Evolutionary conservation across 78 protist genomes (phyloP).

Genomic region (Dictyostelium brefeldianum): DNA sequence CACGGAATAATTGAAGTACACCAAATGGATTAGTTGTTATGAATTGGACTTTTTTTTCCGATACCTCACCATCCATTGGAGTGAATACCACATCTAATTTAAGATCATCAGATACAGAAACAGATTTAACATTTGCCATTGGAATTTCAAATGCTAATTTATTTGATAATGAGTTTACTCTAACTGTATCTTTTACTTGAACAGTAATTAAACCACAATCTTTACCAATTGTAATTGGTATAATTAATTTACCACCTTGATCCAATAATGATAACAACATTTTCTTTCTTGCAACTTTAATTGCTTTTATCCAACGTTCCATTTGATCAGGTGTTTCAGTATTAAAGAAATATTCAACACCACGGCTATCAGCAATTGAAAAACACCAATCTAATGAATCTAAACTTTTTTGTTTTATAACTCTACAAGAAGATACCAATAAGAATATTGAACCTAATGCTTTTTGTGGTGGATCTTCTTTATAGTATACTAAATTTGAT

Average conservation of each 20-base stretch:
- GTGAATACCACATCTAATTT: constrained; percentile 29
- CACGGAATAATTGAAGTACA: constrained; percentile 65
- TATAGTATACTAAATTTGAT: constrained; percentile 52
- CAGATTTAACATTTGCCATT: constrained; percentile 54
- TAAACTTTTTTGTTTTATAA: constrained; percentile 70
- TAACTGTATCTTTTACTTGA: constrained; percentile 48
- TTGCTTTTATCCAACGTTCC: constrained; percentile 74
- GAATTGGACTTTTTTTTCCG: constrained; percentile 41
- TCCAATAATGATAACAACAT: constrained; percentile 37
- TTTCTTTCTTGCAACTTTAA: constrained; percentile 63
- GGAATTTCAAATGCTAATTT: constrained; percentile 70
- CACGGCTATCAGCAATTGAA: constrained; percentile 57
- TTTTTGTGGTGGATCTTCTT: constrained; percentile 77
- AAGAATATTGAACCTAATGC: constrained; percentile 62
- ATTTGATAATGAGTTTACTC: constrained; percentile 68
- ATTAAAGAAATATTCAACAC: constrained; percentile 71
- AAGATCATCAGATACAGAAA: constrained; percentile 25
- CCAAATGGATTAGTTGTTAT: constrained; percentile 66
- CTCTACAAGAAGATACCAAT: constrained; percentile 59
- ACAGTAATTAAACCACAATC: constrained; percentile 63
- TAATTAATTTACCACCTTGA: constrained; percentile 62
- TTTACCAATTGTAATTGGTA: constrained; percentile 64
- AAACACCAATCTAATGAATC: constrained; percentile 76
- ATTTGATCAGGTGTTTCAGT: constrained; percentile 78
- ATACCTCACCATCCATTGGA: constrained; percentile 65